These are phyloP conservation scores for Termitomyces sp. DNA, from an alignment of 768 basidiomycete species.

Conservation along the genomic window DNA sequence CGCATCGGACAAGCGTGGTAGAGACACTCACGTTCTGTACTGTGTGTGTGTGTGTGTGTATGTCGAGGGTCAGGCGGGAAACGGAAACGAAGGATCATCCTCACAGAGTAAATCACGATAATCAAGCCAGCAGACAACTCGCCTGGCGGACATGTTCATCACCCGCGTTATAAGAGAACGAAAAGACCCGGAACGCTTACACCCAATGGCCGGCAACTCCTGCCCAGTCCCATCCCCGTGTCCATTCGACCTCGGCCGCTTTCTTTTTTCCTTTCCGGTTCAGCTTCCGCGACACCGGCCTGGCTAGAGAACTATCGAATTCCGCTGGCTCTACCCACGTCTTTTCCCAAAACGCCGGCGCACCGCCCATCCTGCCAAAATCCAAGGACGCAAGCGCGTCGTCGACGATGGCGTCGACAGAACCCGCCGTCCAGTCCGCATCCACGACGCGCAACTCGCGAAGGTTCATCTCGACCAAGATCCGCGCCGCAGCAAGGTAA, in stretches of 20 bases:
- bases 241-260: conserved; percentile 8
- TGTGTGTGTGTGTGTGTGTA: conserved; percentile 16
- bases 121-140: conserved; percentile 55
- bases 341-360: conserved; percentile 33
- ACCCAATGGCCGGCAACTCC: conserved; percentile 49
- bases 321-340: background rate
- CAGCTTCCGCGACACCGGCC: background rate
- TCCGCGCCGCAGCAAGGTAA: conserved; percentile 44
- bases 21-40: conserved; percentile 30
- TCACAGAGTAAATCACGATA: conserved; percentile 48
- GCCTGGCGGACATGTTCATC: conserved; percentile 24
- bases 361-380: conserved; percentile 32
- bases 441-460: conserved; percentile 29
- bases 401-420: conserved; percentile 6
- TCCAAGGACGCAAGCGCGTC: conserved; percentile 23
- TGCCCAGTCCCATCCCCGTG: conserved; percentile 54
- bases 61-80: no score
- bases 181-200: conserved; percentile 23
- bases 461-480: conserved; percentile 47
- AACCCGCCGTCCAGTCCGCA: background rate
- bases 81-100: conserved; percentile 16
- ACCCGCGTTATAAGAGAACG: background rate
- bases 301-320: background rate
- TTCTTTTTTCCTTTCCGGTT: conserved; percentile 18
- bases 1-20: background rate